Conservation (phyloP, 2,329 filamentous ascomycete genomes). For the Biscogniauxia sp. region DNA sequence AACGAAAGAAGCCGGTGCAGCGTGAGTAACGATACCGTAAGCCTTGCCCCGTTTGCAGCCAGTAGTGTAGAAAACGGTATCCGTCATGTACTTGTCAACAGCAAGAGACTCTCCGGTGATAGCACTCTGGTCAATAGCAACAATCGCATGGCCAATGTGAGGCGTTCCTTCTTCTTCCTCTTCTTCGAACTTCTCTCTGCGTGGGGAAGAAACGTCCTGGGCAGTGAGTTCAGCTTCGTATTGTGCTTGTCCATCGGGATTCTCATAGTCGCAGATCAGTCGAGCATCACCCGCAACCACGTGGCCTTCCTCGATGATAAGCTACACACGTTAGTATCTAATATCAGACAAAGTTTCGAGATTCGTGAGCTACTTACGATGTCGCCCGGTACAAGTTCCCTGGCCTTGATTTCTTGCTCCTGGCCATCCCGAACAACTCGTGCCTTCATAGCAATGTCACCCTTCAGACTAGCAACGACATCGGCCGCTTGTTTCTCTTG, state of each 20-base stretch:
- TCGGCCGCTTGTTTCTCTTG: constrained; percentile 76
- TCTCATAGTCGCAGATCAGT: constrained; percentile 68
- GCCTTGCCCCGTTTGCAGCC: constrained; percentile 75
- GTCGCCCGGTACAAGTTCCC: constrained; percentile 70
- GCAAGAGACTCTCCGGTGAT: constrained; percentile 74
- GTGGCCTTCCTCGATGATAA: constrained; percentile 66
- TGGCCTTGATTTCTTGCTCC: constrained; percentile 64
- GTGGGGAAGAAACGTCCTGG: constrained; percentile 48
- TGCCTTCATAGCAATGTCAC: constrained; percentile 73
- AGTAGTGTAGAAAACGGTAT: constrained; percentile 70
- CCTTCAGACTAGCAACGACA: constrained; percentile 68
- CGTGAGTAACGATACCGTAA: constrained; percentile 61
- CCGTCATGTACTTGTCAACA: constrained; percentile 71
- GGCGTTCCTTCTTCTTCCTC: constrained; percentile 55
- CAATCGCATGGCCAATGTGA: constrained; percentile 61
- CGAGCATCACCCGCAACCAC: constrained; percentile 66
- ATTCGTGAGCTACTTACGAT: constrained; percentile 49
- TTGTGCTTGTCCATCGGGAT: constrained; percentile 63
- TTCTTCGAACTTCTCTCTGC: constrained; percentile 60
- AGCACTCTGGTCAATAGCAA: constrained; percentile 71
- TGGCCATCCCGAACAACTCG: constrained; percentile 64
- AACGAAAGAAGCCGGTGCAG: constrained; percentile 68
- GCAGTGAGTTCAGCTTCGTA: constrained; percentile 64
- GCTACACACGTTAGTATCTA: constrained; percentile 34
- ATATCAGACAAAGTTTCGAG: background rate